A percentile compares a stretch with the other conserved stretches of the same genome.
Conservation (phyloP, 2,329 filamentous ascomycete genomes). For the Kalmusia sp. region DNA sequence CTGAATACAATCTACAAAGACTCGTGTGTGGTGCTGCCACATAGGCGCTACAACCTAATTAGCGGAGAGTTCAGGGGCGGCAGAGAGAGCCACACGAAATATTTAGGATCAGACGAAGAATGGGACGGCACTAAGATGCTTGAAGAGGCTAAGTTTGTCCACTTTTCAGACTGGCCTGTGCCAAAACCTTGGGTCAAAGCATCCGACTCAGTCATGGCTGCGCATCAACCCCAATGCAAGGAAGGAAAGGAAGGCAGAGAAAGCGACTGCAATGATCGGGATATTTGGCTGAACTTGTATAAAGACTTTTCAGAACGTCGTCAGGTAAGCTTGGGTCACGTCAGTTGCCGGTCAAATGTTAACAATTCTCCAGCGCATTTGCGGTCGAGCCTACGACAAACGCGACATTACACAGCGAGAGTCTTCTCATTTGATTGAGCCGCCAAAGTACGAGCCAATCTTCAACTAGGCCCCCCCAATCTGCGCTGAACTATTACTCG, state of each 20-base stretch:
- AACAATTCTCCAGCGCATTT: background rate
- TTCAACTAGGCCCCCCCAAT: too few relatives aligned
- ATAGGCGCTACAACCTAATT: conserved; percentile 64
- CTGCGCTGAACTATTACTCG: too few relatives aligned
- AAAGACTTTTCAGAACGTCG: background rate
- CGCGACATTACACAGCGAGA: too few relatives aligned
- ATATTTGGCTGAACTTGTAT: background rate
- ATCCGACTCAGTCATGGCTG: background rate
- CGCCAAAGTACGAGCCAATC: too few relatives aligned
- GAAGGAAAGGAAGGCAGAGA: background rate
- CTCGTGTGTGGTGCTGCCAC: conserved; percentile 65
- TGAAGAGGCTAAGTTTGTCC: background rate
- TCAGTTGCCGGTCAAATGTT: background rate
- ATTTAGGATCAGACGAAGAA: background rate
- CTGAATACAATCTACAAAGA: conserved; percentile 64
- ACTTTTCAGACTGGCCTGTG: conserved; percentile 64
- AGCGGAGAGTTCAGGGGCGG: conserved; percentile 45
- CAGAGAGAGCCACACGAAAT: background rate
- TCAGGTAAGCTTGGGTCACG: background rate
- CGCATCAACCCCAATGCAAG: background rate
- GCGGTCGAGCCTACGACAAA: background rate
- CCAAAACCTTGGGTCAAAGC: conserved; percentile 63
- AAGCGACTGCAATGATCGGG: background rate
- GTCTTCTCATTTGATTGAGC: too few relatives aligned
- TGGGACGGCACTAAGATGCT: background rate